phyloP scores from a whole-genome alignment of 2,329 filamentous ascomycete species.

The Fusarium longipes region DNA sequence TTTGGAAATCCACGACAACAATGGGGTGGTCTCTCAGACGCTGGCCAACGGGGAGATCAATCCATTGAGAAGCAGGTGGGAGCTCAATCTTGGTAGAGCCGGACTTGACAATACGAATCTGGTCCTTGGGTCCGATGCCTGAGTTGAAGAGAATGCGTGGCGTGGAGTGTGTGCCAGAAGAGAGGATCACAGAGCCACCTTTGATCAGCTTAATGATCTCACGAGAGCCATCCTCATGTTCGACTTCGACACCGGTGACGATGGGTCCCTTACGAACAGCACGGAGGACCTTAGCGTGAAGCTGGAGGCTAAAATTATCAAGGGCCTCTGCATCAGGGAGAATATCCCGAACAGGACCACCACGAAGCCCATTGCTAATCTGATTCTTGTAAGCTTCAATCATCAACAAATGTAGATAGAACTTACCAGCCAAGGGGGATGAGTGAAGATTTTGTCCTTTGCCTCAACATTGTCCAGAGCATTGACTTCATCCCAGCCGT shows the following conservation, averaged over 20 bases:
- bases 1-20: constrained; percentile 45
- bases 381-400: constrained; percentile 45
- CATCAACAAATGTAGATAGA: background rate
- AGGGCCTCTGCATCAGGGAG: constrained; percentile 69
- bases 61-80: constrained; percentile 64
- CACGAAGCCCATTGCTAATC: constrained; percentile 73
- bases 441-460: constrained; percentile 73
- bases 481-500: constrained; percentile 71
- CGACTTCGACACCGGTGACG: constrained; percentile 74
- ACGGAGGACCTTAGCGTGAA: constrained; percentile 71
- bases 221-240: constrained; percentile 60
- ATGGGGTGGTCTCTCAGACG: constrained; percentile 66
- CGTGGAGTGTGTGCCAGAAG: constrained; percentile 74
- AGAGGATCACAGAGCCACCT: constrained; percentile 72
- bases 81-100: constrained; percentile 63
- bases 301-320: constrained; percentile 73
- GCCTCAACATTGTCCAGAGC: constrained; percentile 68
- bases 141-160: constrained; percentile 70
- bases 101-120: constrained; percentile 60
- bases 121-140: constrained; percentile 72
- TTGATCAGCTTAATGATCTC: constrained; percentile 72
- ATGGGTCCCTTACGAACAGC: constrained; percentile 72
- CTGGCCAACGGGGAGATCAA: constrained; percentile 67
- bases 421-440: constrained; percentile 67
- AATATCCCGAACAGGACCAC: constrained; percentile 76